phyloP scores from a whole-genome alignment of 2,329 filamentous ascomycete genomes.

The Chalara sp. region DNA sequence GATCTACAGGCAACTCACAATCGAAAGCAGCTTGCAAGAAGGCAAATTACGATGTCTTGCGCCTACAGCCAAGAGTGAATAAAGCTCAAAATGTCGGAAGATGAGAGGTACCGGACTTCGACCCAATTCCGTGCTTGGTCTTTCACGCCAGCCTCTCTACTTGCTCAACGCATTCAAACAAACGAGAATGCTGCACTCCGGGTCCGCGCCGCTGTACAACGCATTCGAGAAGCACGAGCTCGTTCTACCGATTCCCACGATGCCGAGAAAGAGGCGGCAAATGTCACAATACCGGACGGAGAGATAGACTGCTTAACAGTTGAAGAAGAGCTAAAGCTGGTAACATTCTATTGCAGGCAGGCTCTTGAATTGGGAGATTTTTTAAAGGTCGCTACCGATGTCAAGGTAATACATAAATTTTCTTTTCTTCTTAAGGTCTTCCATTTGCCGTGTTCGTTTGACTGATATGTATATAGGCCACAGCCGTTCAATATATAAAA shows the following conservation, averaged over 20 bases:
- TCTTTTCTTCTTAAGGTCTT: neutral
- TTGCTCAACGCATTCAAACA: slow-evolving; percentile 66
- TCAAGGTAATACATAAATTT: slow-evolving; percentile 39
- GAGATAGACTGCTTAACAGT: slow-evolving; percentile 74
- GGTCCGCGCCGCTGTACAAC: slow-evolving; percentile 48
- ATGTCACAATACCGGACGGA: slow-evolving; percentile 25
- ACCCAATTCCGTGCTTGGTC: slow-evolving; percentile 93
- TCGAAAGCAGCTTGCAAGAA: no score
- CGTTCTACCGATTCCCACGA: slow-evolving; percentile 25
- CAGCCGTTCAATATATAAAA: slow-evolving; percentile 59
- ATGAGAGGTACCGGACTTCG: slow-evolving; percentile 82
- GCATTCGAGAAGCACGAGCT: slow-evolving; percentile 33
- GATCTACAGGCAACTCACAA: no score
- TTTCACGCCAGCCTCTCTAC: slow-evolving; percentile 68
- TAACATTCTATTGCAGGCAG: slow-evolving; percentile 69
- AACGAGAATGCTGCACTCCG: slow-evolving; percentile 72
- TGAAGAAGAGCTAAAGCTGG: slow-evolving; percentile 74
- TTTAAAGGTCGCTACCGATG: slow-evolving; percentile 52
- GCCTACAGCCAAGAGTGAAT: no score
- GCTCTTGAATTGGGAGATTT: slow-evolving; percentile 51
- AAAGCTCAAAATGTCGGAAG: slow-evolving; percentile 45
- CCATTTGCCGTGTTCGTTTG: neutral
- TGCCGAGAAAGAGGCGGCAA: slow-evolving; percentile 26
- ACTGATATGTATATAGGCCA: slow-evolving; percentile 19
- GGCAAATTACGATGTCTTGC: no score